Evolutionary conservation across 2,329 filamentous ascomycete genomes (phyloP).

Genomic region (Aureobasidium lini): DNA sequence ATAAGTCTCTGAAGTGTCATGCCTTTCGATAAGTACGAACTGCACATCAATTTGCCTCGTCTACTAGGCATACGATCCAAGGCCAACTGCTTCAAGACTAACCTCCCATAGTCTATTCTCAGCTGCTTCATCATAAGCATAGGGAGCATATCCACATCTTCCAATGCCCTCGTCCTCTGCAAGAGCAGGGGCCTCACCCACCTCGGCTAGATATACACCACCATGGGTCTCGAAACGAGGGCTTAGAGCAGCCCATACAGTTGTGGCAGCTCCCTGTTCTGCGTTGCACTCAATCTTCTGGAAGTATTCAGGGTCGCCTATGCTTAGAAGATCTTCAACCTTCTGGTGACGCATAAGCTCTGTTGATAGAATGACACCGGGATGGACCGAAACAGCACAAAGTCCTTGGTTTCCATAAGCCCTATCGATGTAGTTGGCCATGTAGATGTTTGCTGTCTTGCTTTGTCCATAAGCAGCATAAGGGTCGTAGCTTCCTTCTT

Average conservation of each 20-base stretch:
- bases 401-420: conserved; percentile 39
- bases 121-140: conserved; percentile 32
- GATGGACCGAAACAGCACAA: conserved; percentile 40
- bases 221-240: conserved; percentile 40
- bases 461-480: conserved; percentile 39
- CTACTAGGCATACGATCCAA: background rate
- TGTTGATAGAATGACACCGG: conserved; percentile 35
- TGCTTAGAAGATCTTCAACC: background rate
- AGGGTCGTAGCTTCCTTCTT: conserved; percentile 21
- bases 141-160: conserved; percentile 25
- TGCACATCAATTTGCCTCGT: too few relatives aligned
- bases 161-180: conserved; percentile 19
- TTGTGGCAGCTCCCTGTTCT: conserved; percentile 45
- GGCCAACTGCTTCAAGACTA: conserved; percentile 25
- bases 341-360: conserved; percentile 16
- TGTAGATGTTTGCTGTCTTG: conserved; percentile 47
- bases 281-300: conserved; percentile 16
- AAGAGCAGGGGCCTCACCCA: conserved; percentile 28
- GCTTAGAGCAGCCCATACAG: conserved; percentile 38
- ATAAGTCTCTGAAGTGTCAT: too few relatives aligned
- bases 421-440: conserved; percentile 46
- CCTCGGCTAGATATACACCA: conserved; percentile 41
- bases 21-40: too few relatives aligned
- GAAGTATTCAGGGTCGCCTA: background rate
- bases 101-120: conserved; percentile 37